Percentiles rank a stretch among this genome's conserved stretches.
phyloP scores from a whole-genome alignment of 345 rosid species.

The Cochlearia excelsa region DNA sequence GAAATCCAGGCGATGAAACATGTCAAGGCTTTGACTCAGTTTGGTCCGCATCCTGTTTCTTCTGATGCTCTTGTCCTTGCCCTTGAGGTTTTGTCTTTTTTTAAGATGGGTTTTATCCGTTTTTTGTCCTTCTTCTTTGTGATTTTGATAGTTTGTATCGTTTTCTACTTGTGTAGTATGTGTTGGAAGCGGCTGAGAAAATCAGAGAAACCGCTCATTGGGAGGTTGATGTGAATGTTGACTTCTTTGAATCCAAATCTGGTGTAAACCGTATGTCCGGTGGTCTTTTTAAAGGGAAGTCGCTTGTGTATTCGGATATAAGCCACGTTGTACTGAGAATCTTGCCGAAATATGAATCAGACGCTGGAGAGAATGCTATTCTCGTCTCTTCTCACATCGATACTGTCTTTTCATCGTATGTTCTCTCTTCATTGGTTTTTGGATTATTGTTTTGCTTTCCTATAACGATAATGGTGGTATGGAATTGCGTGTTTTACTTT shows the following conservation, averaged over 20 bases:
- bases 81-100: constrained; percentile 47
- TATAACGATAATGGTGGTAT: background rate
- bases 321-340: constrained; percentile 68
- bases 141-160: constrained; percentile 30
- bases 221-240: constrained; percentile 89
- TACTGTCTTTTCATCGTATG: constrained; percentile 84
- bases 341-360: constrained; percentile 68
- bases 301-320: constrained; percentile 82
- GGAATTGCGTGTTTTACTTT: constrained; percentile 5
- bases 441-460: background rate
- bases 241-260: constrained; percentile 53
- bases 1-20: constrained; percentile 78
- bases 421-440: constrained; percentile 14
- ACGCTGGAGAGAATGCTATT: constrained; percentile 72
- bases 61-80: constrained; percentile 78
- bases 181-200: constrained; percentile 57
- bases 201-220: constrained; percentile 64
- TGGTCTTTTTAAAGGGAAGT: constrained; percentile 71
- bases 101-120: background rate
- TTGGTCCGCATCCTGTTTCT: constrained; percentile 86
- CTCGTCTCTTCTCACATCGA: constrained; percentile 93
- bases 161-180: constrained; percentile 60
- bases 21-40: constrained; percentile 64
- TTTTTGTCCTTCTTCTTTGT: background rate
- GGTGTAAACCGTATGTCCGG: constrained; percentile 65